Conservation (phyloP, 192 early-diverging fungal genomes). For the Coemansia sp. region DNA sequence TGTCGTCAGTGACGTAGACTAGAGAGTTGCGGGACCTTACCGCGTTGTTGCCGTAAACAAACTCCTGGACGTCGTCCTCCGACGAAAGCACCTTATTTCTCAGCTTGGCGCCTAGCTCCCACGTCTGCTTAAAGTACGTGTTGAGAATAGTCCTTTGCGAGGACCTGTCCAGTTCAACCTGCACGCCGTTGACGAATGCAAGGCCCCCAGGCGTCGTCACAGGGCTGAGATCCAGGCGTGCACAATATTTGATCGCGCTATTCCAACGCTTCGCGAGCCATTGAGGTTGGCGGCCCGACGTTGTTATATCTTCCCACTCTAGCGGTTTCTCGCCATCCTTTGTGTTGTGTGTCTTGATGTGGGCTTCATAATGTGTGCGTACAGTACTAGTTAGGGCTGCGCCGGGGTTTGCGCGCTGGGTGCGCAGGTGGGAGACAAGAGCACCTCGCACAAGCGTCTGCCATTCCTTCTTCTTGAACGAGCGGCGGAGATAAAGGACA, state of each 20-base stretch:
- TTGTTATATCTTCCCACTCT: slow-evolving; percentile 31
- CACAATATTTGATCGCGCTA: slow-evolving; percentile 32
- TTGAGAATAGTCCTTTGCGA: slow-evolving; percentile 61
- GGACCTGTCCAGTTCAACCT: slow-evolving; percentile 63
- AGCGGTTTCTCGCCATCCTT: slow-evolving; percentile 28
- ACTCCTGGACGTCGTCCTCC: slow-evolving; percentile 67
- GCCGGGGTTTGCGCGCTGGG: neutral
- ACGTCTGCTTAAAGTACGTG: slow-evolving; percentile 59
- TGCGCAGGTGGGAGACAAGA: slow-evolving; percentile 19
- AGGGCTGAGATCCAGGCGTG: slow-evolving; percentile 43
- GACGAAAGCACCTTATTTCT: slow-evolving; percentile 60
- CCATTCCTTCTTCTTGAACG: slow-evolving; percentile 39
- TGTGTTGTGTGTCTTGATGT: slow-evolving; percentile 29
- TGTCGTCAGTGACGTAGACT: slow-evolving; percentile 40
- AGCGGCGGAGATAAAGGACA: slow-evolving; percentile 40
- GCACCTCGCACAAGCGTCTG: slow-evolving; percentile 30
- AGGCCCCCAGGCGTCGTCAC: slow-evolving; percentile 45
- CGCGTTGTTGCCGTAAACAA: slow-evolving; percentile 67
- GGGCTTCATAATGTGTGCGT: slow-evolving; percentile 26
- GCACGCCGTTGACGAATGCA: slow-evolving; percentile 83
- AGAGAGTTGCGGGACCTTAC: slow-evolving; percentile 64
- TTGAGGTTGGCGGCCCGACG: neutral
- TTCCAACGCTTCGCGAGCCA: slow-evolving; percentile 44
- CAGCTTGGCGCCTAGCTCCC: slow-evolving; percentile 52
- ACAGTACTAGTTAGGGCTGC: slow-evolving; percentile 16